Percentiles rank a stretch among this genome's conserved stretches.
phyloP scores from a whole-genome alignment of 352 stramenopile genomes.

The Elongisporangium senticosum region DNA sequence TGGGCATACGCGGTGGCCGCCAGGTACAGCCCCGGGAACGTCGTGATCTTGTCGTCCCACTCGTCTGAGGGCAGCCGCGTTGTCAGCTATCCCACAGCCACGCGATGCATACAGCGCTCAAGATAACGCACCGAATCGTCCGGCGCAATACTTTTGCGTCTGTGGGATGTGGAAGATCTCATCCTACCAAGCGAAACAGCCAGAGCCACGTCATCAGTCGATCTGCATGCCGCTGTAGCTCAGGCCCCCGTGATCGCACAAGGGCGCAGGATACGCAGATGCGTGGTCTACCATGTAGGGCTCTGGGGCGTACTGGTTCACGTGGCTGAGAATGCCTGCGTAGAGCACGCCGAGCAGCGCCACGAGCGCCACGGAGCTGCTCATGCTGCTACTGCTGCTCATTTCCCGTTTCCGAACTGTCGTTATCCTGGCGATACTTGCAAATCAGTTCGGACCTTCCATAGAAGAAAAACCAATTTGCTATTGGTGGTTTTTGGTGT shows the following conservation, averaged over 20 bases:
- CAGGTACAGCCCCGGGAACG: slow-evolving; percentile 87
- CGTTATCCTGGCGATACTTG: neutral
- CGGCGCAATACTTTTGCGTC: slow-evolving; percentile 74
- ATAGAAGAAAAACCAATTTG: neutral
- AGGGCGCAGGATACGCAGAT: neutral
- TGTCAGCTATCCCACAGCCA: neutral
- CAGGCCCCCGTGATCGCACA: neutral
- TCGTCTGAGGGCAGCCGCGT: slow-evolving; percentile 29
- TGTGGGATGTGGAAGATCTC: slow-evolving; percentile 85
- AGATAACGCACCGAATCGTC: slow-evolving; percentile 42
- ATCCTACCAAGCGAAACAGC: slow-evolving; percentile 34
- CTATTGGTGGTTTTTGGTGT: neutral
- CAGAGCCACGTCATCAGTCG: neutral
- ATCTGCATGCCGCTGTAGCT: neutral
- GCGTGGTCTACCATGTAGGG: slow-evolving; percentile 58
- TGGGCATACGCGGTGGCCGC: slow-evolving; percentile 34
- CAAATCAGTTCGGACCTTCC: neutral
- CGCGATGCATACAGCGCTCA: neutral
- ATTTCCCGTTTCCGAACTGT: neutral
- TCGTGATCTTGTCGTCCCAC: slow-evolving; percentile 92
- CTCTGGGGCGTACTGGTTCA: slow-evolving; percentile 34
- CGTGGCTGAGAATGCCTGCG: slow-evolving; percentile 17
- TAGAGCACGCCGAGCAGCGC: slow-evolving; percentile 15
- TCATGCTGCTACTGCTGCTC: neutral
- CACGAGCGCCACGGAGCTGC: slow-evolving; percentile 7